Conservation (phyloP, 192 early-diverging fungal genomes). For the Ambispora gerdemannii region DNA sequence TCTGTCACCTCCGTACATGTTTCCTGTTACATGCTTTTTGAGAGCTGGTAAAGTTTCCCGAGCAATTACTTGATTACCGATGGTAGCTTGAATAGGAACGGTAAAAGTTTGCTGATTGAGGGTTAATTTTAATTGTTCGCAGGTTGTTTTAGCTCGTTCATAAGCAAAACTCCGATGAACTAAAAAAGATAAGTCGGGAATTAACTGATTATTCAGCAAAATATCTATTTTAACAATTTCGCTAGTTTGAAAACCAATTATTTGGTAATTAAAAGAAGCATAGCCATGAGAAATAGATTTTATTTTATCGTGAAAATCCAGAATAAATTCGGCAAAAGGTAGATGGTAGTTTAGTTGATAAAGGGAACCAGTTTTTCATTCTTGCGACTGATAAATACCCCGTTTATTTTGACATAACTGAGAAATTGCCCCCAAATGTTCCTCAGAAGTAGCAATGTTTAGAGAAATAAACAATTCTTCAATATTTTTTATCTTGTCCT, state of each 20-base stretch:
- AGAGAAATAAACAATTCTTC: conserved; percentile 8
- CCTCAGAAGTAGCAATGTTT: background rate
- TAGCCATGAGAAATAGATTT: conserved; percentile 24
- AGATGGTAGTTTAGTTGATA: conserved; percentile 2
- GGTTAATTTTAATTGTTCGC: background rate
- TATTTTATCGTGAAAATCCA: conserved; percentile 22
- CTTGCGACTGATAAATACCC: conserved; percentile 9
- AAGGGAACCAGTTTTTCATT: conserved; percentile 10
- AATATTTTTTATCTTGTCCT: background rate
- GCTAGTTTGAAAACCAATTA: conserved; percentile 7
- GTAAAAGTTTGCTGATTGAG: background rate
- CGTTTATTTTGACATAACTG: conserved; percentile 7
- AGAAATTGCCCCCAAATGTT: conserved; percentile 9
- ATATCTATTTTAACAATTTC: conserved; percentile 14
- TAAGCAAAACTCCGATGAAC: conserved; percentile 8
- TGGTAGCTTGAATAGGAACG: conserved; percentile 17
- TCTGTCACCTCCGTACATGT: conserved; percentile 21
- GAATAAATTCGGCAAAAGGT: conserved; percentile 5
- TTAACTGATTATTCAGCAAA: conserved; percentile 15
- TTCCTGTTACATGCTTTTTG: conserved; percentile 23
- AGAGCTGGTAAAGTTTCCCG: conserved; percentile 25
- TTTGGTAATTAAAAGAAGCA: conserved; percentile 22
- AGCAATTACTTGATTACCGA: conserved; percentile 22
- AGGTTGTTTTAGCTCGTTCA: background rate
- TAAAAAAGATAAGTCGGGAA: conserved; percentile 16